Base-by-base conservation (phyloP, 345 rosid species). In the Eutrema heterophyllum region DNA sequence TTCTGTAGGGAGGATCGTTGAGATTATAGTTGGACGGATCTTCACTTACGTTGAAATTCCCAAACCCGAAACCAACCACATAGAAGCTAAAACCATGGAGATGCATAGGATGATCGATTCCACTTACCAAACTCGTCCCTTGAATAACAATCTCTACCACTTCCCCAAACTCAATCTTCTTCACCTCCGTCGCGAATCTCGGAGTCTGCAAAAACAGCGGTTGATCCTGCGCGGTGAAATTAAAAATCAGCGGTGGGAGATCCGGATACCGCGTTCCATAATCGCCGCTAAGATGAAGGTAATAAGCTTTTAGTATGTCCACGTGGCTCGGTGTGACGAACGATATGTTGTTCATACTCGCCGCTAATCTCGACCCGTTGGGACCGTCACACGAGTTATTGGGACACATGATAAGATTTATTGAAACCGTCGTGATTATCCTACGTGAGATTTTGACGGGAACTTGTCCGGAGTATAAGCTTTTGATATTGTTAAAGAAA, bases 401-500 rank as follows among this genome's bases (percentile, higher is more conserved):
- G 0, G 78, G 52, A 78, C 81, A 73, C 58, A 4, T 21, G 38
- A 67, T 26, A 14, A 58, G 67, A 21, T 74, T 74, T 11, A 67
- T 48, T 1, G 92, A 76, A 39, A 84, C 2, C 7, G 87, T 75
- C 2, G 77, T 62, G 30, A 83, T 3, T 3, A 89, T 67, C 30
- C 33, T 26, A 29, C 78, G 78, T 0, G 78, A 38, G 35, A 74
- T 13, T 10, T 16, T 33, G 36, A 13, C 6, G 4, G 78, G 72
- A 29, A 30, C 72, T 38, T 27, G 51, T n/a, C 72, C 61, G 4
- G 72, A 58, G 50, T 30, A 27, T 58, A 67, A 2, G 67, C 72
- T 39, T 58, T 2, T 67, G 72, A 67, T 30, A 0, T 30, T 67
- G 44, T 9, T 14, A 12, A 58, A 66, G 40, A 74, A 74, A 1